Evolutionary conservation across 495 filamentous ascomycete species (phyloP), one percentile per base, ranked within the genome.

Genomic region (Talaromyces liani): DNA sequence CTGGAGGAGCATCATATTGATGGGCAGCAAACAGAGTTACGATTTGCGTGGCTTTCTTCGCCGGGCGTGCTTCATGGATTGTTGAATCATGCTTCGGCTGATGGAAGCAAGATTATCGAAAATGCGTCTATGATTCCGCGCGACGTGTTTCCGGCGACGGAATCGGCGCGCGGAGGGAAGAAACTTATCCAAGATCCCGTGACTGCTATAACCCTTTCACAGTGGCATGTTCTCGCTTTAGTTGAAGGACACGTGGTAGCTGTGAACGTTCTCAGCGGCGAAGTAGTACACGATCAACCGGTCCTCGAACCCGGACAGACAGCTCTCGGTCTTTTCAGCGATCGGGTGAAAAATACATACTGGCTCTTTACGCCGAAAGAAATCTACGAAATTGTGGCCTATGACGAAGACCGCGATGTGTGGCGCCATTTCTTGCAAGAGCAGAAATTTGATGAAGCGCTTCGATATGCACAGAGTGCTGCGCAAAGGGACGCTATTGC

Each of bases 351-450:
- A 77, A 93, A 91, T 64, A 98, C 94, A 1, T 97, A 90, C 70
- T 98, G 94, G 94, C 83, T 97, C 18, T 97, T 97, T 70, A 98
- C 95, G 1, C 80, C 82, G 5, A 79, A 88, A 63, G 91, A 94
- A 64, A 96, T 98, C 58, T 97, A 89, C 68, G 95, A 98, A 77
- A 89, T 98, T 54, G 90, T 92, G 9, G 88, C 91, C 18, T 87
- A 84, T 24, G 91, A 97, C 56, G 95, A 98, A 70, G 91, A 93
- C 67, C 77, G 93, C 66, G 92, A 98, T 76, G 83, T 97, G 29
- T 98, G 94, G 94, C 90, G 89, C 70, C 89, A 97, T 22, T 88
- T 97, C 82, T 75, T 97, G 29, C 81, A 88, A 66, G 82, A 86
- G 66, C 89, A 96, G 69, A 86, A 91, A 62, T 98, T 96, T 66